Evolutionary conservation across 352 stramenopile species (phyloP).

Genomic region (Globisporangium acanthophoron): DNA sequence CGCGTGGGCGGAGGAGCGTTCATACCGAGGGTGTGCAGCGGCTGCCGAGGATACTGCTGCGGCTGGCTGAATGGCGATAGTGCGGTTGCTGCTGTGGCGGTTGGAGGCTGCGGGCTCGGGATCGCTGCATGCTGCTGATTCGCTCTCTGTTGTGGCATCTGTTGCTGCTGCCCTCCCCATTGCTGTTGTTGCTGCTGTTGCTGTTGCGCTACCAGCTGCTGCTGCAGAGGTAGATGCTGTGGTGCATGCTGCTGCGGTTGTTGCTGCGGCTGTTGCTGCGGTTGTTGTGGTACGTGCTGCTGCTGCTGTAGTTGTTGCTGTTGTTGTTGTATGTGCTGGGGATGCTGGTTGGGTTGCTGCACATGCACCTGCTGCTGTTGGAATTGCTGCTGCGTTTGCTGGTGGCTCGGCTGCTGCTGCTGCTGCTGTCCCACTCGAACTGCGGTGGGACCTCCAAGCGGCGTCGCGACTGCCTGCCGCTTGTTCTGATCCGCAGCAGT

Average conservation of each 20-base stretch:
- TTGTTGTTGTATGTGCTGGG: slow-evolving; percentile 7
- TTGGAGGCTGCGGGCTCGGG: slow-evolving; percentile 5
- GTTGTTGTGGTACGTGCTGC: slow-evolving; percentile 13
- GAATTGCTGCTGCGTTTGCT: slow-evolving; percentile 7
- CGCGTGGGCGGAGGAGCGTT: slow-evolving; percentile 49
- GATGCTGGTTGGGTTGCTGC: slow-evolving; percentile 2
- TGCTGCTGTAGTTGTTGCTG: slow-evolving; percentile 9
- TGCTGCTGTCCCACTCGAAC: slow-evolving; percentile 11
- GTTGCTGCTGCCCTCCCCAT: slow-evolving; percentile 7
- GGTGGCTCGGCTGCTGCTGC: slow-evolving; percentile 3
- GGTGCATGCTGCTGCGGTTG: slow-evolving; percentile 3
- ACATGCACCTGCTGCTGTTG: not conserved
- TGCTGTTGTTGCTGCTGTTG: slow-evolving; percentile 12
- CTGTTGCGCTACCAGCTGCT: slow-evolving; percentile 9
- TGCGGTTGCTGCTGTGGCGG: slow-evolving; percentile 14
- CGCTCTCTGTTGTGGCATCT: slow-evolving; percentile 12
- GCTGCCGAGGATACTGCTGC: slow-evolving; percentile 10
- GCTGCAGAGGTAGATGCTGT: slow-evolving; percentile 9
- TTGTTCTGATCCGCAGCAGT: slow-evolving; percentile 19
- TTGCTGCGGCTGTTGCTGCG: not conserved
- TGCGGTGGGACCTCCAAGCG: slow-evolving; percentile 4
- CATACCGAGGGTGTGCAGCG: slow-evolving; percentile 16
- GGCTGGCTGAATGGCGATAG: slow-evolving; percentile 5
- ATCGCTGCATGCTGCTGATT: slow-evolving; percentile 5
- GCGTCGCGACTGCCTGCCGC: slow-evolving; percentile 12